Evolutionary conservation across 1,284 basidiomycete genomes (phyloP), one percentile per base, ranked within the genome.

Genomic region (Phellopilus nigrolimitatus): DNA sequence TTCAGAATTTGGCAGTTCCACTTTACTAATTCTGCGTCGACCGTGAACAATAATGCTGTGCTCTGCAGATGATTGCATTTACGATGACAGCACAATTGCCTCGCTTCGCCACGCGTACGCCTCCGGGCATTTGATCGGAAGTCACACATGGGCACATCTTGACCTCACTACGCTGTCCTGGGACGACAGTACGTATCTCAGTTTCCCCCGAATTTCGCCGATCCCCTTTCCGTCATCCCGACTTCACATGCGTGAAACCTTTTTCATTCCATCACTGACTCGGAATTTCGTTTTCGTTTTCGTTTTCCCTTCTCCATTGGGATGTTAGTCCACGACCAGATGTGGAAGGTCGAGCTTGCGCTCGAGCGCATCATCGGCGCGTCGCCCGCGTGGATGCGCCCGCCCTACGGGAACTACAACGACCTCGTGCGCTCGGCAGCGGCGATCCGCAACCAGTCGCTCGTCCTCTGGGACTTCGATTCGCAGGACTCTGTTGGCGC

Each of bases 371-470:
- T 80, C 44, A 70, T 71, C 6, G 74, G 74, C 27, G 65, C 71
- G 27, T 66, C 65, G 44, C 75, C 75, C 2, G 69, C 70, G 1
- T 76, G 78, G 63, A 70, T 73, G 65, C 66, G 73, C 36, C 71
- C 72, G 1, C 69, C 69, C 4, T 81, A 73, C 62, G 78, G 79
- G 7, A 66, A 62, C 53, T 74, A 74, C 64, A 78, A 80, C 59
- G 64, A 78, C 57, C 61, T 67, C 4, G 76, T 77, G 4, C 65
- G 72, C 15, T 60, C 71, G 33, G 74, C 72, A 5, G 68, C 78
- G 33, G 55, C 53, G 21, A 55, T 66, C 28, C 69, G 78, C 34
- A 66, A 66, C 6, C 72, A 74, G 56, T 58, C 57, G 0, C 51
- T 73, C 19, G 67, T 66, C 3, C 60, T 64, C 27, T 75, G 73